Base-by-base conservation (phyloP, 2,329 filamentous ascomycete species). In the Epichloe sp. region DNA sequence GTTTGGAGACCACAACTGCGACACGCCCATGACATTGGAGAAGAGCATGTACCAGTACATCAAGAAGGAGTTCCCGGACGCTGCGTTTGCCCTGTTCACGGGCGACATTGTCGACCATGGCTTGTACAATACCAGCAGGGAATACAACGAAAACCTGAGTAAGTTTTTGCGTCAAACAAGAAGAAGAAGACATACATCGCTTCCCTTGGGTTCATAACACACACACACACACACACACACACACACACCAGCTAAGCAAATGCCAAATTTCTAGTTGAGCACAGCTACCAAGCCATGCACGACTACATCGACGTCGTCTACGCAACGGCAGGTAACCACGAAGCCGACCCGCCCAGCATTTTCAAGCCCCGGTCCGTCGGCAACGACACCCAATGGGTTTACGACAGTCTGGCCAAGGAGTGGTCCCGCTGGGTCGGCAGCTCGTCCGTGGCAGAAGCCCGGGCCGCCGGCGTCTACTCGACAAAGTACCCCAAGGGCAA, bases 251-350 rank as follows among this genome's bases (percentile, higher is more conserved):
- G 26, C 21, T 26, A 36, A 42, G 2, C 8, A 5, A 12, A 15
- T 10, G 31, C 8, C 26, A 26, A 26, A 19, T 26, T 15, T 47
- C 5, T 35, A 68, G 67, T 80, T 51, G 63, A 68, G 26, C 61
- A 68, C 36, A 72, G 74, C 4, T 79, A 78, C 56, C 57, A 58
- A 4, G 65, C 67, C 42, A 77, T 80, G 68, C 62, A 67, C 21
- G 57, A 59, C 0, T 60, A 65, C 19, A 62, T 74, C 1, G 64
- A 70, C 4, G 63, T 66, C 4, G 71, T 80, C 3, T 80, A 76
- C 55, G 72, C 71, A 42, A 74, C 75, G 4, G 67, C 75, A 5
- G 77, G 78, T 2, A 82, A 82, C 59, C 78, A 82, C 56, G 78
- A 82, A 52, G 65, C 71, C 7, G 68, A 71, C 15, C 77, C 78